A percentile compares a stretch with the other conserved stretches of the same genome.
Conservation (phyloP, 805 yeast species). For the Zygosaccharomyces bailii region DNA sequence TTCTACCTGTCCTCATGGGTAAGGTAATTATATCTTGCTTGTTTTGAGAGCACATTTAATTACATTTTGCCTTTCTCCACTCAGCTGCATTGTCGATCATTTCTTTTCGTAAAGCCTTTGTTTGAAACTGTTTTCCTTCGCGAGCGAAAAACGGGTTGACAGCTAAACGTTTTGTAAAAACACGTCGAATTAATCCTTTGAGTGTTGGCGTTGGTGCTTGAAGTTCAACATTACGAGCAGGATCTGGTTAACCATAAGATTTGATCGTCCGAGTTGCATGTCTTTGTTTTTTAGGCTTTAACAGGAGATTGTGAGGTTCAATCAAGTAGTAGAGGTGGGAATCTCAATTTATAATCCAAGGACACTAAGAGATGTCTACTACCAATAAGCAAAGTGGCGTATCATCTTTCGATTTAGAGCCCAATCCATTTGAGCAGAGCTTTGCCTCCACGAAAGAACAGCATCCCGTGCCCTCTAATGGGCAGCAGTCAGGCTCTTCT, state of each 20-base stretch:
- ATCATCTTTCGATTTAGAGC: slow-evolving; percentile 71
- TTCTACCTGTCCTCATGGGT: no score
- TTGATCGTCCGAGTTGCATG: neutral
- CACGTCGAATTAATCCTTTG: neutral
- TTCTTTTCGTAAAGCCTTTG: neutral
- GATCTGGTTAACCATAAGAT: neutral
- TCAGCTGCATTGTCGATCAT: no score
- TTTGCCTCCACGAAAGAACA: slow-evolving; percentile 58
- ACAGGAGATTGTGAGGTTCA: slow-evolving; percentile 1
- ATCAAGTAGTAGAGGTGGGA: neutral
- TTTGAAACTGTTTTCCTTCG: neutral
- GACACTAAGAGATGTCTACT: slow-evolving; percentile 8
- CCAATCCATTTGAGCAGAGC: slow-evolving; percentile 92
- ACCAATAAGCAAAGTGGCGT: slow-evolving; percentile 13
- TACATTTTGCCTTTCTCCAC: no score
- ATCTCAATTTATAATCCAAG: neutral
- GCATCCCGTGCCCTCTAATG: slow-evolving; percentile 1
- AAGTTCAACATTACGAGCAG: neutral
- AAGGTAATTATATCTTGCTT: no score
- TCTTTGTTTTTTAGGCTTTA: neutral
- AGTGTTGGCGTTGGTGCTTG: neutral
- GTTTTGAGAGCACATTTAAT: no score
- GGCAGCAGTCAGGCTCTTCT: neutral
- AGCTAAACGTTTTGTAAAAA: neutral
- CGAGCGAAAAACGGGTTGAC: neutral